Percentiles rank a stretch among this genome's conserved stretches.
These are phyloP conservation scores for Alternaria viburni DNA, from an alignment of 2,329 filamentous ascomycete genomes.

Conservation along the genomic window DNA sequence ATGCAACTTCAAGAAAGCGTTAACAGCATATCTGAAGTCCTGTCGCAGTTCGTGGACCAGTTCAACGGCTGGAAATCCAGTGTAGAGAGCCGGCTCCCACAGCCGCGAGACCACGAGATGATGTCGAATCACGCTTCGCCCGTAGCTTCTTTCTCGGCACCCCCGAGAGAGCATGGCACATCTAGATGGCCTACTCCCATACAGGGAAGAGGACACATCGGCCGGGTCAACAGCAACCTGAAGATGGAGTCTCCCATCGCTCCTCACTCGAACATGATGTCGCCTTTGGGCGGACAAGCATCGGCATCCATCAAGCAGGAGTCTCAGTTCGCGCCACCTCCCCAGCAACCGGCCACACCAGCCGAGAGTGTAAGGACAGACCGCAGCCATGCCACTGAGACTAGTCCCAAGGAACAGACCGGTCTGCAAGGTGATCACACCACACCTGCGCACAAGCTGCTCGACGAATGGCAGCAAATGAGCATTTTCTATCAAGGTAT, in stretches of 20 bases:
- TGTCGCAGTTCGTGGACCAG: slow-evolving; percentile 38
- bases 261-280: slow-evolving; percentile 36
- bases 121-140: slow-evolving; percentile 38
- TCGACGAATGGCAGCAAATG: slow-evolving; percentile 66
- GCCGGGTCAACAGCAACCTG: slow-evolving; percentile 39
- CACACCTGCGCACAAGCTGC: slow-evolving; percentile 82
- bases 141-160: slow-evolving; percentile 31
- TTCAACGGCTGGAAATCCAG: slow-evolving; percentile 44
- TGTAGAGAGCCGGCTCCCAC: slow-evolving; percentile 37
- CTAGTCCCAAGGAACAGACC: slow-evolving; percentile 28
- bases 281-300: slow-evolving; percentile 28
- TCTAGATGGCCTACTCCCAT: slow-evolving; percentile 41
- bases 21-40: slow-evolving; percentile 44
- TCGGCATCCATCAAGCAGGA: slow-evolving; percentile 44
- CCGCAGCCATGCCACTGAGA: slow-evolving; percentile 23
- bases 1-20: slow-evolving; percentile 56
- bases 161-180: slow-evolving; percentile 32
- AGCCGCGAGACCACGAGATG: slow-evolving; percentile 19
- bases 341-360: slow-evolving; percentile 41
- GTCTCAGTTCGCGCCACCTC: slow-evolving; percentile 21
- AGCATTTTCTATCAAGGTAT: slow-evolving; percentile 63
- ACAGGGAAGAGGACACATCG: slow-evolving; percentile 31
- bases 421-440: slow-evolving; percentile 84
- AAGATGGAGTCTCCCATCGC: slow-evolving; percentile 43
- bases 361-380: slow-evolving; percentile 42